Evolutionary conservation across 2,329 filamentous ascomycete species (phyloP).

Genomic region (Fusarium lyarnte): DNA sequence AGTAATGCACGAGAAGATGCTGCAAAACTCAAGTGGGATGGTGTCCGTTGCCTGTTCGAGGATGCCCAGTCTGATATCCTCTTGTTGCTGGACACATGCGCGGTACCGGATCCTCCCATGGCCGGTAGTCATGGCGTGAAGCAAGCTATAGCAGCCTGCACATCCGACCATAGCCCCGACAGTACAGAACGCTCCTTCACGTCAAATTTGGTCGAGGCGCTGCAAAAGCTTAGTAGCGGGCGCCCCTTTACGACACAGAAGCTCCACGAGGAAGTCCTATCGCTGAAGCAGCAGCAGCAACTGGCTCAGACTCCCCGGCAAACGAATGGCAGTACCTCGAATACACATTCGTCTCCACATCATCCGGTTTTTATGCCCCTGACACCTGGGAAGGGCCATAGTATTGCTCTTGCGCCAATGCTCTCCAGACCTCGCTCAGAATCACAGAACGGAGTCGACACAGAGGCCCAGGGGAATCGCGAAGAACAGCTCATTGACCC

Average conservation of each 20-base stretch:
- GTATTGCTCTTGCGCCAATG: constrained; percentile 62
- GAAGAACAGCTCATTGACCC: constrained; percentile 58
- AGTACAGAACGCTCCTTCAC: constrained; percentile 66
- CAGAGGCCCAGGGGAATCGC: constrained; percentile 37
- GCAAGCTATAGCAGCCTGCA: constrained; percentile 70
- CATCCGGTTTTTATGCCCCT: constrained; percentile 65
- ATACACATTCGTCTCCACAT: constrained; percentile 48
- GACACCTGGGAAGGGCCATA: constrained; percentile 63
- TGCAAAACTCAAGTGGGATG: constrained; percentile 71
- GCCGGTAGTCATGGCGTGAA: constrained; percentile 66
- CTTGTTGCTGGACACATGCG: constrained; percentile 70
- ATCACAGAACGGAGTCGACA: constrained; percentile 44
- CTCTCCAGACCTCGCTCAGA: constrained; percentile 44
- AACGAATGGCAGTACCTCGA: constrained; percentile 57
- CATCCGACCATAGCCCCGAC: constrained; percentile 59
- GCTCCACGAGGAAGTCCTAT: constrained; percentile 65
- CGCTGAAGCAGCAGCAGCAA: constrained; percentile 57
- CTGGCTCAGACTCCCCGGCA: constrained; percentile 53
- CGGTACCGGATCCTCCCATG: constrained; percentile 60
- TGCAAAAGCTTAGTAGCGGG: constrained; percentile 62
- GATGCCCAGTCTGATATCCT: constrained; percentile 71
- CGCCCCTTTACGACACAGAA: constrained; percentile 66
- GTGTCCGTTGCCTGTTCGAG: constrained; percentile 69
- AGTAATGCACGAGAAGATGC: constrained; percentile 68
- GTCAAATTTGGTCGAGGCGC: constrained; percentile 63